Base-by-base conservation (phyloP, 2,329 filamentous ascomycete genomes). In the Sphaerulina vaccinii region DNA sequence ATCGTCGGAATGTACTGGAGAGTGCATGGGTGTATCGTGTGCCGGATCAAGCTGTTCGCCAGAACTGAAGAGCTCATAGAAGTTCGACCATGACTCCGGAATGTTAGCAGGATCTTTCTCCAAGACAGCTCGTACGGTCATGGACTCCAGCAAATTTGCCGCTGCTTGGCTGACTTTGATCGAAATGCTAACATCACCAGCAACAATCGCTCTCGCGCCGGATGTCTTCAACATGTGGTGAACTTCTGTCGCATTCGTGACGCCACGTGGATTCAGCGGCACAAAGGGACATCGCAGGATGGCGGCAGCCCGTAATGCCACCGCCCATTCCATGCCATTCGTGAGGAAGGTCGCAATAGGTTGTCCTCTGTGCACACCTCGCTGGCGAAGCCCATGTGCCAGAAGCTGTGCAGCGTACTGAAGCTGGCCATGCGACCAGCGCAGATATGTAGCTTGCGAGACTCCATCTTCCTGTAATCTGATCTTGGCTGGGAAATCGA, bases 211-310 rank as follows among this genome's bases (percentile, higher is more conserved):
- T 18, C 18, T 47, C 7, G 44, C 22, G 3, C 32, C 44, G 10
- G 33, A 47, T 10, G 40, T 39, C 18, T 43, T 41, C 11, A 55
- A 42, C 42, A 52, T 49, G 35, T 55, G 49, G 13, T 43, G 15
- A 2, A 44, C 35, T 35, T 55, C 52, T 7, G 23, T 37, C 13
- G 13, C 32, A 32, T 55, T 55, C n/a, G 37, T 5, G 9, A 52
- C n/a, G 10, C 40, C 44, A 33, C 49, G 48, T 11, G 52, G 29
- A 18, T 55, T 55, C 11, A 55, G 37, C 32, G 52, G 52, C 15
- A 55, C 48, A 18, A 55, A 52, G n/a, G 49, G 42, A 40, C 49
- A 55, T 43, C 42, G 16, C n/a, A 52, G 27, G 5, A 42, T 52
- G 11, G 38, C 27, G 9, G 52, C 52, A 7, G 52, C 52, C 16